Percentiles rank a stretch among this genome's conserved stretches.
Conservation (phyloP, 2,329 filamentous ascomycete genomes). For the Pseudocercospora ulei region DNA sequence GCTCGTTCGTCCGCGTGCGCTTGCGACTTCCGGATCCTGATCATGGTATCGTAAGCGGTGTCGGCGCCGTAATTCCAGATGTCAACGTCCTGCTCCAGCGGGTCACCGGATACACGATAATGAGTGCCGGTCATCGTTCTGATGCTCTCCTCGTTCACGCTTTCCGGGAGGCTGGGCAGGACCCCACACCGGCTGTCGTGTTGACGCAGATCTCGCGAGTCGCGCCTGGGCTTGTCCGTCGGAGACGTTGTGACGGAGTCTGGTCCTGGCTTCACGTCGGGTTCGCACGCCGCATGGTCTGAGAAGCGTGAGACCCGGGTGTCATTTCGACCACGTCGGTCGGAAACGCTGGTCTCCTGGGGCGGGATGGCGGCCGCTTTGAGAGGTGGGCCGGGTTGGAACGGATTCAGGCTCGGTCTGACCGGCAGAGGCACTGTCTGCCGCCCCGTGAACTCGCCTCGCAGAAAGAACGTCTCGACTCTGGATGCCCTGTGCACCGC, state of each 20-base stretch:
- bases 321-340: not conserved
- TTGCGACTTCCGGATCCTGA: too few relatives aligned
- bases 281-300: not conserved
- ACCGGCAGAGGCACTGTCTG: not conserved
- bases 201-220: not conserved
- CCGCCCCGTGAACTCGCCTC: not conserved
- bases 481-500: not conserved
- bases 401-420: not conserved
- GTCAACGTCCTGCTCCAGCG: too few relatives aligned
- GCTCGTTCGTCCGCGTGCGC: too few relatives aligned
- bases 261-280: not conserved
- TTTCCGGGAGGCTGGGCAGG: constrained; percentile 4
- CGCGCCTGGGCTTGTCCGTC: not conserved
- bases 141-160: not conserved
- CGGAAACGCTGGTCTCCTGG: not conserved
- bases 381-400: constrained; percentile 1
- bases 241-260: not conserved
- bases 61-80: too few relatives aligned
- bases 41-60: too few relatives aligned
- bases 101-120: not conserved
- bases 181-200: not conserved
- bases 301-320: constrained; percentile 2
- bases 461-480: too few relatives aligned
- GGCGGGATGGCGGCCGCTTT: not conserved
- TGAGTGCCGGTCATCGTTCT: not conserved